A percentile compares a stretch with the other conserved stretches of the same genome.
Conservation (phyloP, 2,329 filamentous ascomycete genomes). For the Aspergillus arachidicola region DNA sequence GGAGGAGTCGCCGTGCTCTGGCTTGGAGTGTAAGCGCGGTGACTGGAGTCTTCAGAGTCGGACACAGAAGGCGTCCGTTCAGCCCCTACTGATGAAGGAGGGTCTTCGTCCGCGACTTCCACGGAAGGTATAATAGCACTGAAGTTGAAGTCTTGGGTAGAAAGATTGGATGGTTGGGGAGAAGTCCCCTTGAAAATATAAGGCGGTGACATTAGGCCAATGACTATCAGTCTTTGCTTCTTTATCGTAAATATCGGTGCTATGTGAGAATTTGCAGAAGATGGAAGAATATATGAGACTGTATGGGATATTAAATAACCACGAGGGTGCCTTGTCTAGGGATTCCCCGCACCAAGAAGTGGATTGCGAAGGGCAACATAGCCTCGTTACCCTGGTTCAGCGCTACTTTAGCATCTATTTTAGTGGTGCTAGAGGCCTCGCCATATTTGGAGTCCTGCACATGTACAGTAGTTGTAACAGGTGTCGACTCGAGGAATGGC, state of each 20-base stretch:
- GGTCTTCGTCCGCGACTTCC: neutral
- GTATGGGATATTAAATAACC: neutral
- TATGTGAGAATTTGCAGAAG: neutral
- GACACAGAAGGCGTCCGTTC: neutral
- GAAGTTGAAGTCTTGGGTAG: neutral
- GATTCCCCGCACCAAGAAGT: neutral
- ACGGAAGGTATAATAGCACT: neutral
- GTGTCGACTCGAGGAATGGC: neutral
- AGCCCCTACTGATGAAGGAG: neutral
- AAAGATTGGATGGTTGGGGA: neutral
- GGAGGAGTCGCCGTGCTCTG: neutral
- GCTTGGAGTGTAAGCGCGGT: neutral
- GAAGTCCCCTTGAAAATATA: neutral
- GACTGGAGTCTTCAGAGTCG: neutral
- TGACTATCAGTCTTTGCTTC: neutral
- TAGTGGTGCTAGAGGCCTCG: neutral
- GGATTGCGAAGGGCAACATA: neutral
- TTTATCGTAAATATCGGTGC: neutral
- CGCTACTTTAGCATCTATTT: neutral
- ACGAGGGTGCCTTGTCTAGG: neutral
- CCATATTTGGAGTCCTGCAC: neutral
- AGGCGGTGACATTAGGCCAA: neutral
- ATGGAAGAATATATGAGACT: neutral
- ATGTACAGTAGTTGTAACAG: neutral
- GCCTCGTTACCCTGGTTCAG: neutral